phyloP scores from a whole-genome alignment of 306 rosid species.

The Inga oerstediana region DNA sequence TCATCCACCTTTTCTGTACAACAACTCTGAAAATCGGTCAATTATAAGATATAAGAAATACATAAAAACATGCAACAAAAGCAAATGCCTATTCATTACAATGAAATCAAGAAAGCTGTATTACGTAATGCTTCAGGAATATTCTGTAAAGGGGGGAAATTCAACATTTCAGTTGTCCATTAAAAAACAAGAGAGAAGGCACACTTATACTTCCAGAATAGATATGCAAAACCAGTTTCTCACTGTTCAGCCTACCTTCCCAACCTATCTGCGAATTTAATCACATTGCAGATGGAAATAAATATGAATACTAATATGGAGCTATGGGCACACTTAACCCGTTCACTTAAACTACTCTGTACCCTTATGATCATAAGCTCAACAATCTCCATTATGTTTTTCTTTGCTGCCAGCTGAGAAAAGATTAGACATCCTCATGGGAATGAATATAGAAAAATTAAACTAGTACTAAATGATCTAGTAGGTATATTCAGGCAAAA shows the following conservation, averaged over 20 bases:
- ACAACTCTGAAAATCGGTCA: conserved; percentile 45
- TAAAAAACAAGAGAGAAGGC: not conserved
- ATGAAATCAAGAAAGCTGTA: not conserved
- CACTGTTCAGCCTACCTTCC: conserved; percentile 16
- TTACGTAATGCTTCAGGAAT: conserved; percentile 17
- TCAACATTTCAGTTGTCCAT: conserved; percentile 10
- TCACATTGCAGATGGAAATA: conserved; percentile 7
- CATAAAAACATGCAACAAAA: not conserved
- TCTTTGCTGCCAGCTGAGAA: not conserved
- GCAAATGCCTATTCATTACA: not conserved
- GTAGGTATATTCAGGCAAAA: not conserved
- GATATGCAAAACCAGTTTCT: conserved; percentile 2
- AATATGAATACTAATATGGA: conserved; percentile 11
- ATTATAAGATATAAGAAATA: conserved; percentile 22
- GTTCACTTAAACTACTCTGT: no score
- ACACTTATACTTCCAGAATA: not conserved
- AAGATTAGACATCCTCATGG: not conserved
- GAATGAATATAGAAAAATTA: not conserved
- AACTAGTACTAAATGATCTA: not conserved
- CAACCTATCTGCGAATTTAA: conserved; percentile 18
- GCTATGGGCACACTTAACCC: not conserved
- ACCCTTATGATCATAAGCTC: not conserved
- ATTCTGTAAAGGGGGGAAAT: not conserved
- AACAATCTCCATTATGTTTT: not conserved
- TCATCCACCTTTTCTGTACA: conserved; percentile 61